Conservation (phyloP, 208 protist genomes). For the Wallacemonas sp. region DNA sequence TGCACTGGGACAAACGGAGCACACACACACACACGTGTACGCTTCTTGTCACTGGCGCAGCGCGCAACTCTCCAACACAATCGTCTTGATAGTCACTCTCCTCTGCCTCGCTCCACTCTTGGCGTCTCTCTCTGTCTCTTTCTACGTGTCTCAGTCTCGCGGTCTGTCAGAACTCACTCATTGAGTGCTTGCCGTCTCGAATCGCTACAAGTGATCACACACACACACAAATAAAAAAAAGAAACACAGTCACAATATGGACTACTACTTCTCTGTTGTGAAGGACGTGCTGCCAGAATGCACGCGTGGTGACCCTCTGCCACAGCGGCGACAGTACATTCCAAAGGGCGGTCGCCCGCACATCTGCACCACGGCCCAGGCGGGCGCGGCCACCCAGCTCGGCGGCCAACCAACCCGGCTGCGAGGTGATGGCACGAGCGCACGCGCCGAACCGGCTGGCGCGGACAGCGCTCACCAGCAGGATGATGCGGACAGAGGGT, state of each 20-base stretch:
- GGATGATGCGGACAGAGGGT: no score
- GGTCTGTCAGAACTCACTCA: no score
- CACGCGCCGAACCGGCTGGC: slow-evolving; percentile 11
- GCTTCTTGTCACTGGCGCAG: no score
- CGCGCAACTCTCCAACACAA: no score
- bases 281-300: slow-evolving; percentile 24
- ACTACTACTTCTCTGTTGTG: slow-evolving; percentile 34
- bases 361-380: slow-evolving; percentile 26
- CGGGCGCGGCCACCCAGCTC: background rate
- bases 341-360: slow-evolving; percentile 49
- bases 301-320: background rate
- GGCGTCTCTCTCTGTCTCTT: no score
- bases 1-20: no score
- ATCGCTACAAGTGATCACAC: background rate
- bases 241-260: slow-evolving; percentile 12
- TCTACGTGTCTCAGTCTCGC: no score
- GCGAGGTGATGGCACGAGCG: slow-evolving; percentile 27
- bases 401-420: slow-evolving; percentile 23
- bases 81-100: no score
- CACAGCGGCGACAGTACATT: slow-evolving; percentile 36
- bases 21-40: no score
- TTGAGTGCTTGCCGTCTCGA: no score
- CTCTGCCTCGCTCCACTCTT: no score
- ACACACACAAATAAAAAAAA: no score
- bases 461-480: background rate